Evolutionary conservation across 306 rosid genomes (phyloP).

Genomic region (Prunus mume): DNA sequence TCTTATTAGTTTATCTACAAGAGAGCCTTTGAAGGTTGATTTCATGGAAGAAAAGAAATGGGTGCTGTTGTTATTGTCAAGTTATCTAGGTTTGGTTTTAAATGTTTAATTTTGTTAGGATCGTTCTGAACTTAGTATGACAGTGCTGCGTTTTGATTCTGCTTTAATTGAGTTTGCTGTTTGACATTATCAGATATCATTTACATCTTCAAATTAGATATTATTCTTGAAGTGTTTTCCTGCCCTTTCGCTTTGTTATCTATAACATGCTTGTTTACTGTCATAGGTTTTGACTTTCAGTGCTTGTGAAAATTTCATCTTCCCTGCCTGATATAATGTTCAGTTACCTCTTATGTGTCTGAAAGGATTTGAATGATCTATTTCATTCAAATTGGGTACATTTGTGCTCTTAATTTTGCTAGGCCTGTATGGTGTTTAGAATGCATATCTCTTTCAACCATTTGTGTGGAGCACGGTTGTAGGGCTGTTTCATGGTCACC

Average conservation of each 20-base stretch:
- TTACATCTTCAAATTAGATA: not conserved
- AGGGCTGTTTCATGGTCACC: not conserved
- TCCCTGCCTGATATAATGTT: not conserved
- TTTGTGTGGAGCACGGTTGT: not conserved
- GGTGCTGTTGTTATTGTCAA: not conserved
- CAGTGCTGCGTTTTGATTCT: not conserved
- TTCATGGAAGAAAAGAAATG: slow-evolving; percentile 1
- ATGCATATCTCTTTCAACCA: not conserved
- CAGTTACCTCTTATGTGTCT: not conserved
- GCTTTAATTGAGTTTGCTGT: not conserved
- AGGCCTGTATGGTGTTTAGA: not conserved
- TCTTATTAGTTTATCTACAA: not conserved
- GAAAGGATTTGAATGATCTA: not conserved
- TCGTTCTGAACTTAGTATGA: slow-evolving; percentile 1
- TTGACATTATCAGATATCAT: slow-evolving; percentile 1
- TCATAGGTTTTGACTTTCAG: not conserved
- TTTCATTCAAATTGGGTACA: not conserved
- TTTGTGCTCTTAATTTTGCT: not conserved
- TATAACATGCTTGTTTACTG: not conserved
- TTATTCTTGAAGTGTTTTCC: not conserved
- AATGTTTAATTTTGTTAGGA: slow-evolving; percentile 8
- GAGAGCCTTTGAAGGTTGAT: not conserved
- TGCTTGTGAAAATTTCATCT: not conserved
- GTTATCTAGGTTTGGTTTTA: slow-evolving; percentile 2
- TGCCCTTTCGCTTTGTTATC: not conserved